A percentile compares a stretch with the other conserved stretches of the same genome.
Evolutionary conservation across 1,284 basidiomycete genomes (phyloP).

Genomic region (Volvariella surrecta): DNA sequence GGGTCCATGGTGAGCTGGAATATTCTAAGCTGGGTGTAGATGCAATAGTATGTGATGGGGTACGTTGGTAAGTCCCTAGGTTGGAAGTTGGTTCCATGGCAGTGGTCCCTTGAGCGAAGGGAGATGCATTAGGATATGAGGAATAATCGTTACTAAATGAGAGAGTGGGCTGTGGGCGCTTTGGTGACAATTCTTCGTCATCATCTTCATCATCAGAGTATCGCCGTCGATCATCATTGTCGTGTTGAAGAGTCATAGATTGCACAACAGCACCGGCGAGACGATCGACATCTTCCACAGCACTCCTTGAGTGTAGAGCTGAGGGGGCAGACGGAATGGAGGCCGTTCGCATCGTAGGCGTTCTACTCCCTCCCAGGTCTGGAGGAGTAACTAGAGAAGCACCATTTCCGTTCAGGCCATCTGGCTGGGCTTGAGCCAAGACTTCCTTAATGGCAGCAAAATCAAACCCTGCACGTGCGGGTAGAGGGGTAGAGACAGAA

Average conservation of each 20-base stretch:
- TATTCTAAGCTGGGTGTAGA: too few species aligned
- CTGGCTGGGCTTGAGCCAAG: slow-evolving; percentile 25
- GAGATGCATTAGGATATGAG: not conserved
- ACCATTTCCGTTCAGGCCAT: not conserved
- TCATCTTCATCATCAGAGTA: slow-evolving; percentile 7
- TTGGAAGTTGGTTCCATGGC: too few species aligned
- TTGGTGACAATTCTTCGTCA: slow-evolving; percentile 12
- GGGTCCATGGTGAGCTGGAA: too few species aligned
- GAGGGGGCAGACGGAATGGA: too few species aligned
- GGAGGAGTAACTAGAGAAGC: too few species aligned
- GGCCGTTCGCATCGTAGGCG: too few species aligned
- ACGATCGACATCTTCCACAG: too few species aligned
- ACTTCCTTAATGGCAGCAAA: slow-evolving; percentile 45
- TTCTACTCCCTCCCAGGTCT: too few species aligned
- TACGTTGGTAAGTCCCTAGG: too few species aligned
- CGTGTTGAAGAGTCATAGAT: slow-evolving; percentile 19
- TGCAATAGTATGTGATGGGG: too few species aligned
- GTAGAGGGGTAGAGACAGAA: slow-evolving; percentile 15
- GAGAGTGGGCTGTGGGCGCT: not conserved
- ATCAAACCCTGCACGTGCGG: slow-evolving; percentile 47
- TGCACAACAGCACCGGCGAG: slow-evolving; percentile 1
- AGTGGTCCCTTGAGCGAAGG: too few species aligned
- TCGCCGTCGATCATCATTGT: slow-evolving; percentile 12
- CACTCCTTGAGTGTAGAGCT: too few species aligned
- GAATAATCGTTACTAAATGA: not conserved